Percentiles rank a stretch among this genome's conserved stretches.
Evolutionary conservation across 2,329 filamentous ascomycete genomes (phyloP).

Genomic region (Lasiodiplodia hormozganensis): DNA sequence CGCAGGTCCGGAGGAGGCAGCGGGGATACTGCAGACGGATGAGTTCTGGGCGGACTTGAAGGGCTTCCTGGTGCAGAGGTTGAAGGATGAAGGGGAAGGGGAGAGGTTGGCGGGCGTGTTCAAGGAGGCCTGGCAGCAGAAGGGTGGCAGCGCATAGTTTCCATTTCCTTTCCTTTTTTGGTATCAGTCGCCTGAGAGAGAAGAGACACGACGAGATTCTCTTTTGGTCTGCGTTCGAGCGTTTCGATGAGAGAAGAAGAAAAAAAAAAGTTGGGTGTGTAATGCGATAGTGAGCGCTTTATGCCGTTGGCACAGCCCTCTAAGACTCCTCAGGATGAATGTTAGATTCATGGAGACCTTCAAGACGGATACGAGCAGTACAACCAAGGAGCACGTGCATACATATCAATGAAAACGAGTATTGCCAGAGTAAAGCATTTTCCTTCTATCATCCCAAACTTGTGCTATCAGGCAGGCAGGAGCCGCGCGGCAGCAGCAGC

Average conservation of each 20-base stretch:
- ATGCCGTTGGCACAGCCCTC: too few species aligned
- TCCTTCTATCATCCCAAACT: slow-evolving; percentile 29
- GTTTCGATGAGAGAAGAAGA: background rate
- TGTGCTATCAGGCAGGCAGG: slow-evolving; percentile 27
- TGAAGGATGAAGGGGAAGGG: slow-evolving; percentile 73
- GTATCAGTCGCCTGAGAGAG: too few species aligned
- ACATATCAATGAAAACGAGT: slow-evolving; percentile 4
- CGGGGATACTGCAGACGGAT: slow-evolving; percentile 69
- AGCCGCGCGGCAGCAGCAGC: slow-evolving; percentile 13
- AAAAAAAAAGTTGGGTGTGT: background rate
- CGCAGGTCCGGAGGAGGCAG: slow-evolving; percentile 55
- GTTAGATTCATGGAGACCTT: background rate
- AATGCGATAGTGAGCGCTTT: background rate
- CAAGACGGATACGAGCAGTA: background rate
- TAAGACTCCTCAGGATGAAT: background rate
- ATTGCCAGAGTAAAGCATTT: slow-evolving; percentile 25
- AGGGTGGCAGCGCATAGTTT: background rate
- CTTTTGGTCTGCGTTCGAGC: too few species aligned
- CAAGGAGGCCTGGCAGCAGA: slow-evolving; percentile 70
- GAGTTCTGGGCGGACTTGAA: slow-evolving; percentile 88
- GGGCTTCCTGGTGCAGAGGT: slow-evolving; percentile 78
- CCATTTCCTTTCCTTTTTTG: background rate
- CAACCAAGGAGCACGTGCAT: slow-evolving; percentile 17
- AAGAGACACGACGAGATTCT: too few species aligned
- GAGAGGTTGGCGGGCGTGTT: slow-evolving; percentile 72